These are phyloP conservation scores for Pichia sp. DNA, from an alignment of 1,139 yeast species.

Conservation along the genomic window DNA sequence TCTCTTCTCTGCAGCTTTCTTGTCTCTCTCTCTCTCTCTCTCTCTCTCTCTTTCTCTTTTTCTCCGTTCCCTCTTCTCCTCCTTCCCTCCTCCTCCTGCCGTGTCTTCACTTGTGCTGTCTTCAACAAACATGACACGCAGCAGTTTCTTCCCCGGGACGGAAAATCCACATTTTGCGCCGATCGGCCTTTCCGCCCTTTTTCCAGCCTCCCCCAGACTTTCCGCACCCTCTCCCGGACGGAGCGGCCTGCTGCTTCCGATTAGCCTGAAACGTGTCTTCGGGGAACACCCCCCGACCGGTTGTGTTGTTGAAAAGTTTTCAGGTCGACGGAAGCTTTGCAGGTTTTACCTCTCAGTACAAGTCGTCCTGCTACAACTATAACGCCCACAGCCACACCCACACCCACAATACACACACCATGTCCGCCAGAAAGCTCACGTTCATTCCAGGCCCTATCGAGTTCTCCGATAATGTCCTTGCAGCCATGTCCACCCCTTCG, in stretches of 20 bases:
- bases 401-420: background rate
- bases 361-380: too few relatives aligned
- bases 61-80: background rate
- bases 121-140: background rate
- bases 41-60: background rate
- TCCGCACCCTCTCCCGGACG: background rate
- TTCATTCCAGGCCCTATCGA: conserved; percentile 94
- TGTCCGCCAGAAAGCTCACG: conserved; percentile 28
- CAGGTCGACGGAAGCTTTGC: background rate
- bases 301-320: background rate
- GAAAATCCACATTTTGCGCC: too few relatives aligned
- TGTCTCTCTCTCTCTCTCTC: background rate
- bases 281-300: background rate
- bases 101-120: background rate
- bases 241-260: background rate
- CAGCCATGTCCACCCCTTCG: conserved; percentile 81
- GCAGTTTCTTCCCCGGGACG: background rate
- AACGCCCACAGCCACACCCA: background rate
- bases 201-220: background rate
- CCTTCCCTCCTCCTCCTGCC: background rate
- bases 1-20: conserved; percentile 25
- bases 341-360: background rate
- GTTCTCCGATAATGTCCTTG: conserved; percentile 74
- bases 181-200: too few relatives aligned
- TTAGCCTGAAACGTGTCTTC: background rate